Base-by-base conservation (phyloP, 1,139 yeast species). In the Zygoascus sp. region DNA sequence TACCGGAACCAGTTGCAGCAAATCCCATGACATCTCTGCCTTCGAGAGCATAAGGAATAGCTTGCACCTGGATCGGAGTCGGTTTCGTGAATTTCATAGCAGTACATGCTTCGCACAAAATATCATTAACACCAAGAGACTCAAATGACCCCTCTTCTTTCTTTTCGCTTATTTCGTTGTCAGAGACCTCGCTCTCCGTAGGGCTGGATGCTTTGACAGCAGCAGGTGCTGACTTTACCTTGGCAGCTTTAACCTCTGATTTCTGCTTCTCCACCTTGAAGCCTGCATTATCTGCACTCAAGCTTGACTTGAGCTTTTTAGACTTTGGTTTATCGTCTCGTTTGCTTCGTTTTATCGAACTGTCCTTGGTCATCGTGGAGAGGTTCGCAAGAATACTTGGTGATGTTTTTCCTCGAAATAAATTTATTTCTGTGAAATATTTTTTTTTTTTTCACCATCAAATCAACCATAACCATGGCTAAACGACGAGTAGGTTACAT, bases 1-100 rank as follows among this genome's bases (percentile, higher is more conserved):
- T 94, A 68, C 99, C 99, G 17, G 96, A 85, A 53, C 99, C 99
- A 1, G 99, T 94, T 63, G 97, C 83, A 9, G 99, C 99, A 83
- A 94, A 88, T 57, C 97, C 98, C 49, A 94, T 96, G 44, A 94
- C 94, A 67, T 94, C 99, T 60, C 97, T 76, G 49, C 97, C 97
- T 56, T 83, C 80, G 20, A 92, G 70, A 3, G 97, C 97, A 57
- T 85, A 86, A 0, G 98, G 98, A 50, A 94, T 85, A 7, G 97
- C 79, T 64, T 86, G 90, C 5, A 84, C 77, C 66, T 92, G 98
- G 61, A 92, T 92, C 10, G 97, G 96, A 0, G 97, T 89, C 4
- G 98, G 98, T 58, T 82, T 81, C 50, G 76, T 81, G 69, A 81
- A 94, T 2, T 95, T 95, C 50, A 89, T 70, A 51, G 80, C 74